Conservation (phyloP, 805 yeast species). For the Priceomyces carsonii region DNA sequence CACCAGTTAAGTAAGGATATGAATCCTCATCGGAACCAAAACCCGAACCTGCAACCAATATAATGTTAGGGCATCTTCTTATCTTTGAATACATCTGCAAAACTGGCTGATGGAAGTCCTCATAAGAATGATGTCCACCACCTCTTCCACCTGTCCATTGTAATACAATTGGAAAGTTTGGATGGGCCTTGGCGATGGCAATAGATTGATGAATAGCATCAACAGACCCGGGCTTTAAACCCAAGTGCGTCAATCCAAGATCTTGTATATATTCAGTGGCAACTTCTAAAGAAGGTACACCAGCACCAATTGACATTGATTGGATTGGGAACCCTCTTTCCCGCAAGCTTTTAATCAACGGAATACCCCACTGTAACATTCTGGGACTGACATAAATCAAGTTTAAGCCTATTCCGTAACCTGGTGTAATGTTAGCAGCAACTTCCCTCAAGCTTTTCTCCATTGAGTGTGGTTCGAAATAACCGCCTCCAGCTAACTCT, state of each 20-base stretch:
- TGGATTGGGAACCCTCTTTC: slow-evolving; percentile 93
- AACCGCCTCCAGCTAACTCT: slow-evolving; percentile 99
- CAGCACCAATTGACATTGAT: slow-evolving; percentile 97
- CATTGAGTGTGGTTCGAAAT: slow-evolving; percentile 73
- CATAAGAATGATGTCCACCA: slow-evolving; percentile 99
- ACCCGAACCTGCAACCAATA: slow-evolving; percentile 96
- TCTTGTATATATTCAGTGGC: slow-evolving; percentile 95
- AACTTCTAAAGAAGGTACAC: slow-evolving; percentile 97
- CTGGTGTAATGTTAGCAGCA: slow-evolving; percentile 67
- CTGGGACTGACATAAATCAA: slow-evolving; percentile 95
- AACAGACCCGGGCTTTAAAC: slow-evolving; percentile 96
- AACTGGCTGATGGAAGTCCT: slow-evolving; percentile 98
- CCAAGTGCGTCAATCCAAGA: slow-evolving; percentile 88
- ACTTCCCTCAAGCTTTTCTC: slow-evolving; percentile 74
- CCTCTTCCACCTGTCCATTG: slow-evolving; percentile 99
- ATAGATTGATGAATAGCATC: slow-evolving; percentile 88
- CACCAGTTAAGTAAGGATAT: slow-evolving; percentile 95
- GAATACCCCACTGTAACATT: slow-evolving; percentile 99
- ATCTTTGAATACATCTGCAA: slow-evolving; percentile 94
- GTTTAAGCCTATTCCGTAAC: slow-evolving; percentile 88
- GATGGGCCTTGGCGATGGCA: slow-evolving; percentile 92
- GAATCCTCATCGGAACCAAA: slow-evolving; percentile 97
- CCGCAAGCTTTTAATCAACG: slow-evolving; percentile 86
- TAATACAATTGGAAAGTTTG: slow-evolving; percentile 91
- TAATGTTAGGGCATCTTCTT: slow-evolving; percentile 86